These are phyloP conservation scores for Epichloe amarillans DNA, from an alignment of 2,329 filamentous ascomycete genomes.

Conservation along the genomic window DNA sequence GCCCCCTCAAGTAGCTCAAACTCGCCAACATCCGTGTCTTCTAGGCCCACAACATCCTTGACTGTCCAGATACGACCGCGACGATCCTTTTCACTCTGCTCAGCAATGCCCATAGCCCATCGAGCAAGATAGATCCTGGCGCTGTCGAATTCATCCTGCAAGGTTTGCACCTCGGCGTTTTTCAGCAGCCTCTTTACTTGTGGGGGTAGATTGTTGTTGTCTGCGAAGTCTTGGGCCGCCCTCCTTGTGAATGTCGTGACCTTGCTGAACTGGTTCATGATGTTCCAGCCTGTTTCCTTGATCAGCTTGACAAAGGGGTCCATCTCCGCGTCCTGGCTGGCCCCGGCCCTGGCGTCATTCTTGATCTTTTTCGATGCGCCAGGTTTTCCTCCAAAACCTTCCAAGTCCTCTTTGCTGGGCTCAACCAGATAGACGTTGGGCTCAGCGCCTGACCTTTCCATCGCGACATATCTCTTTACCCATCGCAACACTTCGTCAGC, in stretches of 20 bases:
- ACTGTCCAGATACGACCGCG: conserved; percentile 87
- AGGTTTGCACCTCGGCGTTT: conserved; percentile 85
- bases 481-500: conserved; percentile 90
- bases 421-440: conserved; percentile 86
- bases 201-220: conserved; percentile 87
- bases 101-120: conserved; percentile 98
- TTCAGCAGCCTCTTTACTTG: conserved; percentile 74
- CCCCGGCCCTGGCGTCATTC: conserved; percentile 22
- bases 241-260: conserved; percentile 91
- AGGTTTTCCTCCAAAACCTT: conserved; percentile 60
- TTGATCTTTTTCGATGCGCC: conserved; percentile 24
- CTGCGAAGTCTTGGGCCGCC: conserved; percentile 81
- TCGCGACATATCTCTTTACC: conserved; percentile 69
- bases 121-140: conserved; percentile 85
- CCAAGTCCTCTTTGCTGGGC: conserved; percentile 69
- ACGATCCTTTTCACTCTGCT: conserved; percentile 83
- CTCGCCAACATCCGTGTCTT: conserved; percentile 87
- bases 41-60: conserved; percentile 80
- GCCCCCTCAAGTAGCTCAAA: conserved; percentile 87
- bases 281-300: conserved; percentile 91
- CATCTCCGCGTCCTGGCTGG: conserved; percentile 57
- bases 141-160: conserved; percentile 96
- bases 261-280: conserved; percentile 92
- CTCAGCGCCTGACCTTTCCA: conserved; percentile 77
- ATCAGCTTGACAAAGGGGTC: conserved; percentile 85